Conservation (phyloP, 2,329 filamentous ascomycete genomes). For the Ophiostoma triangulosporum region DNA sequence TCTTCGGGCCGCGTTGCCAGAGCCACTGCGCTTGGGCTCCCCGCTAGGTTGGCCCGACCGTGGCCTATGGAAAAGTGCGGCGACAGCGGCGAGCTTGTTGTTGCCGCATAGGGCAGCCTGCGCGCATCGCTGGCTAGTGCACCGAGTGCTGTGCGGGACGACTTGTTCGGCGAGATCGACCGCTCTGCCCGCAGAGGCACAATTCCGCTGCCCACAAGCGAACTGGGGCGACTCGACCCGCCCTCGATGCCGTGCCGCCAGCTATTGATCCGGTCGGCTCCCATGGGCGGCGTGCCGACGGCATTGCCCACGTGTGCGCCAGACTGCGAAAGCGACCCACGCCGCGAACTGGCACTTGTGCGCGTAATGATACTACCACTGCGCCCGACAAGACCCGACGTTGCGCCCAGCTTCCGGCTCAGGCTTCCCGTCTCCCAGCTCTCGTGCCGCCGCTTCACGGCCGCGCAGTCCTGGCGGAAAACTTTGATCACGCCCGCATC, state of each 20-base stretch:
- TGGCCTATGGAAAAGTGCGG: constrained; percentile 3
- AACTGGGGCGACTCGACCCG: constrained; percentile 22
- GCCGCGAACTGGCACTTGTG: constrained; percentile 37
- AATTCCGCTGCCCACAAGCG: constrained; percentile 15
- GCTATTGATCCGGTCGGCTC: constrained; percentile 65
- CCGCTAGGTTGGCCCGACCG: neutral
- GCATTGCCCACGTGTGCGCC: neutral
- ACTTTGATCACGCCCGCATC: constrained; percentile 83
- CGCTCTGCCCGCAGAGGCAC: constrained; percentile 34
- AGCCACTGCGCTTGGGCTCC: constrained; percentile 22
- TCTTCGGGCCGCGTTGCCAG: neutral
- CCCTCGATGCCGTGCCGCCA: constrained; percentile 62
- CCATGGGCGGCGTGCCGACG: neutral
- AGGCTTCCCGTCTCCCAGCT: constrained; percentile 66
- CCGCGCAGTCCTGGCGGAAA: constrained; percentile 89
- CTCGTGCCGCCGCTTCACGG: constrained; percentile 60
- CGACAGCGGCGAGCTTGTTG: constrained; percentile 10
- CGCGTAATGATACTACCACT: constrained; percentile 43
- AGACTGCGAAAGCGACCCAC: constrained; percentile 42
- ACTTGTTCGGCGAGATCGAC: constrained; percentile 41
- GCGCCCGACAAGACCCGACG: constrained; percentile 43
- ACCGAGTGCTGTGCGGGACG: constrained; percentile 22
- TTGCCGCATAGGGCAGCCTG: constrained; percentile 27
- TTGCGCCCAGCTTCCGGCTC: constrained; percentile 50
- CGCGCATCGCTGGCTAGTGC: constrained; percentile 31